Base-by-base conservation (phyloP, 306 rosid genomes). In the Hylodesmum podocarpum region DNA sequence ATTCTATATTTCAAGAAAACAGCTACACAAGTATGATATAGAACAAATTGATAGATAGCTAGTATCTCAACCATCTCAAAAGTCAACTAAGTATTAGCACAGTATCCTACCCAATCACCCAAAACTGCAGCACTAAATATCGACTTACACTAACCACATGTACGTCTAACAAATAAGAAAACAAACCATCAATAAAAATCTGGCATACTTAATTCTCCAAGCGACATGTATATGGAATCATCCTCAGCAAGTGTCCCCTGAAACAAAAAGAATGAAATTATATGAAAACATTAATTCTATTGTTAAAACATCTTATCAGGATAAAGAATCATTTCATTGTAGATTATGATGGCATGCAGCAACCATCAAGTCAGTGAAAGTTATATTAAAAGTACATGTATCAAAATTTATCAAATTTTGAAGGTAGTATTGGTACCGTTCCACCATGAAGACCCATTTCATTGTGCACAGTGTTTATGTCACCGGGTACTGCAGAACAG, bases 221-320 rank as follows among this genome's bases (percentile, higher is more conserved):
- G 93, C 8, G 98, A 91, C 97, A 92, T 95, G 73, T 95, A 95
- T 85, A 95, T 95, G 46, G 96, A 87, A 84, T 95, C 98, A 80
- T 95, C 98, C 73, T 95, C 98, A 0, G 82, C 93, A 80, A 92
- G 89, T 69, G 97, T 59, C 16, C 78, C 96, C 98, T 94, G 96
- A 82, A 87, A 90, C 70, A 86, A 81, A 40, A 70, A 27, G 58
- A 75, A 70, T 43, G 80, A 78, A 67, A n/a, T 51, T 59, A 44
- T 63, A 8, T 8, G 73, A 72, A 67, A 61, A 28, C 77, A 58
- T 31, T 3, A 53, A 51, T 5, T 27, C 44, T 37, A 70, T 69
- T 80, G 70, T 25, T 74, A 33, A 47, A 49, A 68, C 18, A 73
- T 13, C 66, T 78, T 50, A 63, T 31, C 75, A 33, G 66, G 36